Evolutionary conservation across 306 rosid species (phyloP).

Genomic region (Begonia masoniana): DNA sequence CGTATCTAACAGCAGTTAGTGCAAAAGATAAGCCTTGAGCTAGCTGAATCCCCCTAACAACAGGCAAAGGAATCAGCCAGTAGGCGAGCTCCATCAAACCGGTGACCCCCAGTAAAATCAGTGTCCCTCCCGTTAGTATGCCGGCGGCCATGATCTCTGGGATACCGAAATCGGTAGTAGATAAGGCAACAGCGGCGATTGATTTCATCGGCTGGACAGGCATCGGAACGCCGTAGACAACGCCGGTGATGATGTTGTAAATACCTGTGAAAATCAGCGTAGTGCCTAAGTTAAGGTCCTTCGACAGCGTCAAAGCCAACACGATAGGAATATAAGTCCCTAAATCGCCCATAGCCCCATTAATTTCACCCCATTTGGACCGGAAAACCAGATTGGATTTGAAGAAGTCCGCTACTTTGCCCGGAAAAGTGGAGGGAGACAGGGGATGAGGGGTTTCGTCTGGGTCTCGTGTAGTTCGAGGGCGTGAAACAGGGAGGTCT

Average conservation of each 20-base stretch:
- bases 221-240: constrained; percentile 65
- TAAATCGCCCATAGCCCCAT: constrained; percentile 66
- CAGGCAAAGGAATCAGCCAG: constrained; percentile 36
- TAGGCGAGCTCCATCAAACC: constrained; percentile 50
- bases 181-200: constrained; percentile 47
- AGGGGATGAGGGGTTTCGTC: neutral
- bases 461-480: too few species aligned
- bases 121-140: constrained; percentile 33
- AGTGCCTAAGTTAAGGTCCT: constrained; percentile 49
- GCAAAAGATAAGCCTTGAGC: constrained; percentile 70
- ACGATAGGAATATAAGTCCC: constrained; percentile 69
- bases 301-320: constrained; percentile 39
- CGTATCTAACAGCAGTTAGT: constrained; percentile 42
- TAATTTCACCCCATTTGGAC: constrained; percentile 54
- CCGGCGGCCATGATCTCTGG: constrained; percentile 77
- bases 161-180: constrained; percentile 30
- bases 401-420: constrained; percentile 15
- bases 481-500: too few species aligned
- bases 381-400: constrained; percentile 31
- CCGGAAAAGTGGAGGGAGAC: constrained; percentile 4
- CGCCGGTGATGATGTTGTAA: constrained; percentile 54
- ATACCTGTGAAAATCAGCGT: constrained; percentile 55
- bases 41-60: constrained; percentile 55
- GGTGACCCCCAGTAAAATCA: constrained; percentile 31
- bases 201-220: constrained; percentile 81